Evolutionary conservation across 148 eudicot genomes (phyloP), one percentile per base, ranked within the genome.

Genomic region (Nepenthes gracilis): DNA sequence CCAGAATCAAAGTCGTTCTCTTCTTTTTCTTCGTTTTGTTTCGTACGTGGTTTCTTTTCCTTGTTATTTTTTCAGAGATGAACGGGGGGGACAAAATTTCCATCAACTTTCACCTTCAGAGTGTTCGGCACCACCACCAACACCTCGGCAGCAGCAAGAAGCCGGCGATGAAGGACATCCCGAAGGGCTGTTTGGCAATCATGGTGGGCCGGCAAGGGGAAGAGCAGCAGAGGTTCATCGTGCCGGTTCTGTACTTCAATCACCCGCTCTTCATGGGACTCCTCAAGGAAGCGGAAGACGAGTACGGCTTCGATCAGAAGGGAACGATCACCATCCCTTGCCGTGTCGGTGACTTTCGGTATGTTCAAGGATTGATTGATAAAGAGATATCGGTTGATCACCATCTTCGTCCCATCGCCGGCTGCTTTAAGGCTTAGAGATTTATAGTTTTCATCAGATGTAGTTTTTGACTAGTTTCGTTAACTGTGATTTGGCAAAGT

Each of bases 241-340:
- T 83, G 13, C 87, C 87, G 0, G 72, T 83, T 9, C 66, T 68
- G 1, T 77, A 80, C 64, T 72, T 83, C 23, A 80, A 80, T 32
- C 87, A 83, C 49, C 87, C 82, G 0, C 51, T 83, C 34, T 83
- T 83, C 61, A 43, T 74, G 74, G 51, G 62, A 40, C 67, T 83
- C 37, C 70, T 83, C 6, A 83, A 80, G 51, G 87, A 83, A 53
- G 81, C 84, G 1, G 87, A 83, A 55, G 82, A 83, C 1, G 87
- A 74, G 56, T 80, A 77, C 8, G 87, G 87, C 1, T 83, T 83
- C 45, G 73, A 76, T 49, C 86, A 82, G 14, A 73, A 76, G 48
- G 86, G 86, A 9, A 67, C 83, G 1, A 79, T 82, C 52, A 76
- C 81, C 0, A 74, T 82, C 9, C 83, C 86, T 7, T 82, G 83